A percentile compares a stretch with the other conserved stretches of the same genome.
Evolutionary conservation across 1,284 basidiomycete genomes (phyloP).

Genomic region (Coniferiporia weirii): DNA sequence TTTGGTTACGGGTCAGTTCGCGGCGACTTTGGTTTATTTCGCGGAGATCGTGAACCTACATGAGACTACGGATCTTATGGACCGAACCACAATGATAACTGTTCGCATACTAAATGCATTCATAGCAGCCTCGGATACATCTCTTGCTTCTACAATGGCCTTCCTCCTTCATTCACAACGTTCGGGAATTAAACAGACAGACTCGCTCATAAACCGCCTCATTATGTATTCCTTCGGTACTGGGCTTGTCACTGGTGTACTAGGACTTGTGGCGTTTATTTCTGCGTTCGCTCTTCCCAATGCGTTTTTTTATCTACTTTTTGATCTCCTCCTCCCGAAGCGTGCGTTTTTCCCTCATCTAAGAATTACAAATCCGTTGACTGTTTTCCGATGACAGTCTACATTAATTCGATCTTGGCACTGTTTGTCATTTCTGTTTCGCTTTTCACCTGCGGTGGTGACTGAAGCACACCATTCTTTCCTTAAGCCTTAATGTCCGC

Average conservation of each 20-base stretch:
- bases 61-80: background rate
- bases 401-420: background rate
- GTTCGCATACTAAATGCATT: background rate
- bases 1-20: background rate
- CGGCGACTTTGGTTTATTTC: background rate
- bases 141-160: background rate
- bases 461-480: background rate
- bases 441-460: background rate
- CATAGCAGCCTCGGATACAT: background rate
- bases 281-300: background rate
- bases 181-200: slow-evolving; percentile 3
- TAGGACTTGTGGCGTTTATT: slow-evolving; percentile 2
- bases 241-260: background rate
- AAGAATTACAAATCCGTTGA: background rate
- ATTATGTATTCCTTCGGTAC: slow-evolving; percentile 6
- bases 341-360: background rate
- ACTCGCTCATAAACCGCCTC: slow-evolving; percentile 4
- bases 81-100: background rate
- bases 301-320: background rate
- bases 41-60: background rate
- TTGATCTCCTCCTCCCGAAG: slow-evolving; percentile 2
- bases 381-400: background rate
- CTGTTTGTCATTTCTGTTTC: background rate
- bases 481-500: background rate
- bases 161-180: slow-evolving; percentile 1